Conservation (phyloP, 768 basidiomycete species). For the Suillus americanus region DNA sequence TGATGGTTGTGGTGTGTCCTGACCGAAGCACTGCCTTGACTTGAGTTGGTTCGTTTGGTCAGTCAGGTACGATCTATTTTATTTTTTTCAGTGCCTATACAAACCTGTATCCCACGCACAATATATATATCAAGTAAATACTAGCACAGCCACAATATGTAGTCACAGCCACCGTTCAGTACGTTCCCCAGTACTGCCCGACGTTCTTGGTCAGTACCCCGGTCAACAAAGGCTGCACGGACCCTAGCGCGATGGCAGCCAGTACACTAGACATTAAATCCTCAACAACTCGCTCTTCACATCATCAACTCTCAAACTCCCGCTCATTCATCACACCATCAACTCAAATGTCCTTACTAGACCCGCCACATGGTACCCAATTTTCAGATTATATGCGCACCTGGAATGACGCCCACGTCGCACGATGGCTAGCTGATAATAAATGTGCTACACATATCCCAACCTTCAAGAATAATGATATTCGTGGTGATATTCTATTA, state of each 20-base stretch:
- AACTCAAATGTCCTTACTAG: conserved; percentile 45
- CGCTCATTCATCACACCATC: conserved; percentile 40
- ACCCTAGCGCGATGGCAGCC: no score
- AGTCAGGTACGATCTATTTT: no score
- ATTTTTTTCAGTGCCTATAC: no score
- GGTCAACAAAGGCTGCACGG: no score
- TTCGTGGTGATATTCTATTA: conserved; percentile 86
- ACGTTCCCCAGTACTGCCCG: no score
- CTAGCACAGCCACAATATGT: no score
- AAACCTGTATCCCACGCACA: no score
- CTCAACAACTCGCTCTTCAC: conserved; percentile 32
- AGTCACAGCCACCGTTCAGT: no score
- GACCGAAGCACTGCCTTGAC: no score
- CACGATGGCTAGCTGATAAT: conserved; percentile 76
- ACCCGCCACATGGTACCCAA: conserved; percentile 57
- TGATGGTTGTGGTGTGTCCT: no score
- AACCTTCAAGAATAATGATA: conserved; percentile 83
- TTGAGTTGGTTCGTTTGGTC: neutral
- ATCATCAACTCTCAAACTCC: conserved; percentile 20
- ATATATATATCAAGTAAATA: no score
- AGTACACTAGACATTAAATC: conserved; percentile 24
- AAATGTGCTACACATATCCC: conserved; percentile 68
- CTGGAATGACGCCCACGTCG: conserved; percentile 74
- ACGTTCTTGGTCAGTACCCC: no score
- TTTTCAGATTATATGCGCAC: conserved; percentile 64